phyloP scores from a whole-genome alignment of 805 yeast genomes.

The Priceomyces haplophilus region DNA sequence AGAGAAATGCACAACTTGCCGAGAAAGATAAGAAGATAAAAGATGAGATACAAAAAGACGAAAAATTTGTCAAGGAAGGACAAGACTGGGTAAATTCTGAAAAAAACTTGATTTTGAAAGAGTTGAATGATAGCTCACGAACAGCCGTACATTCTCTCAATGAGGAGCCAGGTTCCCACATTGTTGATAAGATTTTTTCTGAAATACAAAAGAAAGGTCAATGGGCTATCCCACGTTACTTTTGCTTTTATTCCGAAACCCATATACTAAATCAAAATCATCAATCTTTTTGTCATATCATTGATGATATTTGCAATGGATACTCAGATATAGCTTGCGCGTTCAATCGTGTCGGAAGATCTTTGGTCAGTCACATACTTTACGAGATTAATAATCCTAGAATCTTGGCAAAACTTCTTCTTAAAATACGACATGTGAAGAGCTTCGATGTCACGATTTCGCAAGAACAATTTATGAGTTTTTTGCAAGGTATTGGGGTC shows the following conservation, averaged over 20 bases:
- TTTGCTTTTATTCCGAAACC: constrained; percentile 18
- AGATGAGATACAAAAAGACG: constrained; percentile 17
- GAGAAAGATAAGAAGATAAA: constrained; percentile 18
- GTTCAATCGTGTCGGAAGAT: no score
- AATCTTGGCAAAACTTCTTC: constrained; percentile 4
- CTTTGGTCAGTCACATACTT: background rate
- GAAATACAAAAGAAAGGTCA: constrained; percentile 6
- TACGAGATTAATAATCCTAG: constrained; percentile 4
- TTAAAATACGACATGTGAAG: background rate
- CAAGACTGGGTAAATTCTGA: constrained; percentile 11
- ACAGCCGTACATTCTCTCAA: constrained; percentile 15
- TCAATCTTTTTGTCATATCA: background rate
- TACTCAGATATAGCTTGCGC: background rate
- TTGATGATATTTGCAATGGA: background rate
- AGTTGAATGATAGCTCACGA: constrained; percentile 32
- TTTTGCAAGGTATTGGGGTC: background rate
- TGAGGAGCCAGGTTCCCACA: constrained; percentile 13
- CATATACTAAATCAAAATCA: background rate
- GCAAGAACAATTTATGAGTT: background rate
- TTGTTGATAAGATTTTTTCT: constrained; percentile 18
- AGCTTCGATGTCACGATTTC: background rate
- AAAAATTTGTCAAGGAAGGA: constrained; percentile 13
- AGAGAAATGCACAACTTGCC: constrained; percentile 22
- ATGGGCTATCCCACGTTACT: constrained; percentile 17
- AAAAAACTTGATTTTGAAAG: constrained; percentile 18